A percentile compares a stretch with the other conserved stretches of the same genome.
phyloP scores from a whole-genome alignment of 371 early-diverging fungal genomes.

The Mortierella sp. region DNA sequence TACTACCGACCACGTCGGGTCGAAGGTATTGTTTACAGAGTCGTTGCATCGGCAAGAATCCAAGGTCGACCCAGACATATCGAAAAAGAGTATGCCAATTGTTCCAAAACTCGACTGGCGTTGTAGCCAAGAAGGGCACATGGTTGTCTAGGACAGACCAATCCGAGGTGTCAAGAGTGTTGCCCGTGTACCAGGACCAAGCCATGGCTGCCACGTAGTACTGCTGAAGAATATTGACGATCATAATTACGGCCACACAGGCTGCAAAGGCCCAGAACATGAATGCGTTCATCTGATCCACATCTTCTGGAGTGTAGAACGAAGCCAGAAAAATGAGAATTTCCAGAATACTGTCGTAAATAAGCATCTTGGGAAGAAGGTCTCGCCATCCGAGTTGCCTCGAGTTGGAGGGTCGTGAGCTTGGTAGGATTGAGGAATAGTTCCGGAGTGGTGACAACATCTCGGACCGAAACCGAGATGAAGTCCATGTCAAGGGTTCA shows the following conservation, averaged over 20 bases:
- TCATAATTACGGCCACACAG: constrained; percentile 13
- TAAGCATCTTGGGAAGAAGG: constrained; percentile 2
- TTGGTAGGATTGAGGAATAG: constrained; percentile 4
- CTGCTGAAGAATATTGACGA: constrained; percentile 14
- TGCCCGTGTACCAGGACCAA: constrained; percentile 17
- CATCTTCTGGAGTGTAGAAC: constrained; percentile 5
- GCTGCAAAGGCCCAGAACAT: constrained; percentile 18
- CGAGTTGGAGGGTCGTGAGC: neutral
- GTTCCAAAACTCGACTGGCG: constrained; percentile 8
- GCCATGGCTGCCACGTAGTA: constrained; percentile 13
- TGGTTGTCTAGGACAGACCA: constrained; percentile 1
- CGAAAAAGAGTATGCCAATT: constrained; percentile 7
- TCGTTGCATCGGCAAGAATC: constrained; percentile 2
- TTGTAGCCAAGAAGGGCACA: neutral
- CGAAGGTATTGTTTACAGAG: neutral
- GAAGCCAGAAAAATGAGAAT: constrained; percentile 17
- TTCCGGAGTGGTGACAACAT: constrained; percentile 41
- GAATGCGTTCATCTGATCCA: constrained; percentile 1
- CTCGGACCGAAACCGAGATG: constrained; percentile 28
- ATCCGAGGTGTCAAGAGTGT: constrained; percentile 2
- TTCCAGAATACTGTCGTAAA: constrained; percentile 19
- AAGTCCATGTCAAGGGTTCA: constrained; percentile 22
- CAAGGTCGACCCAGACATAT: constrained; percentile 9
- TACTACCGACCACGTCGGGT: constrained; percentile 7
- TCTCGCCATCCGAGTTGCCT: constrained; percentile 15